Conservation (phyloP, 768 basidiomycete genomes). For the Imleria badia region DNA sequence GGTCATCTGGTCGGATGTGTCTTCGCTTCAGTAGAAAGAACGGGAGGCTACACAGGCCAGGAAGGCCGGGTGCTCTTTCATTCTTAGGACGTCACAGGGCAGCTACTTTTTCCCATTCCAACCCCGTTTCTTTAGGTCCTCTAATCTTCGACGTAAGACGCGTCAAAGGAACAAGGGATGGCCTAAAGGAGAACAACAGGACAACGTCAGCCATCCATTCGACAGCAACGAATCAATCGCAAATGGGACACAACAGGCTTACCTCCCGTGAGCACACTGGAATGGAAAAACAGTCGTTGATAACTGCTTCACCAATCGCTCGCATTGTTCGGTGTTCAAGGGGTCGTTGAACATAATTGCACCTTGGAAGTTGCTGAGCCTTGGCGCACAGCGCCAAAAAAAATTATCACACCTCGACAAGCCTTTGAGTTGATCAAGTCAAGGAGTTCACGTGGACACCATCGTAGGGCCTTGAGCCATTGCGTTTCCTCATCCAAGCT, state of each 20-base stretch:
- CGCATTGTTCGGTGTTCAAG: conserved; percentile 66
- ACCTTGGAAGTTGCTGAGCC: conserved; percentile 46
- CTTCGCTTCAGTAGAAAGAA: too few species aligned
- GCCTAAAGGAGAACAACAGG: conserved; percentile 33
- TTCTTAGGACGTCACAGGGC: conserved; percentile 11
- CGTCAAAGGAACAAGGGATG: conserved; percentile 54
- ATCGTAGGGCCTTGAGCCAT: conserved; percentile 75
- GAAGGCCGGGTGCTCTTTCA: neutral
- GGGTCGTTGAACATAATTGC: conserved; percentile 97
- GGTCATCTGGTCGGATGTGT: neutral
- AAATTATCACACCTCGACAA: conserved; percentile 69
- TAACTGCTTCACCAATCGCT: conserved; percentile 64
- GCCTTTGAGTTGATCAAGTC: conserved; percentile 94
- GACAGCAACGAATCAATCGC: neutral
- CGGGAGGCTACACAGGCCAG: neutral
- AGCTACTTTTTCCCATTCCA: conserved; percentile 29
- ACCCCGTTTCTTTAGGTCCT: conserved; percentile 3
- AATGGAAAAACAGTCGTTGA: conserved; percentile 81
- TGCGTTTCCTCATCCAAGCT: conserved; percentile 22
- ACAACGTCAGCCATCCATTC: neutral
- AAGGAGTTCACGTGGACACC: conserved; percentile 79
- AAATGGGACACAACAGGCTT: neutral
- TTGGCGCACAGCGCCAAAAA: neutral
- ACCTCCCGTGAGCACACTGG: conserved; percentile 96
- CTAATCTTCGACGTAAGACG: conserved; percentile 23